Conservation (phyloP, 1,284 basidiomycete genomes). For the Butyriboletus appendiculatus region DNA sequence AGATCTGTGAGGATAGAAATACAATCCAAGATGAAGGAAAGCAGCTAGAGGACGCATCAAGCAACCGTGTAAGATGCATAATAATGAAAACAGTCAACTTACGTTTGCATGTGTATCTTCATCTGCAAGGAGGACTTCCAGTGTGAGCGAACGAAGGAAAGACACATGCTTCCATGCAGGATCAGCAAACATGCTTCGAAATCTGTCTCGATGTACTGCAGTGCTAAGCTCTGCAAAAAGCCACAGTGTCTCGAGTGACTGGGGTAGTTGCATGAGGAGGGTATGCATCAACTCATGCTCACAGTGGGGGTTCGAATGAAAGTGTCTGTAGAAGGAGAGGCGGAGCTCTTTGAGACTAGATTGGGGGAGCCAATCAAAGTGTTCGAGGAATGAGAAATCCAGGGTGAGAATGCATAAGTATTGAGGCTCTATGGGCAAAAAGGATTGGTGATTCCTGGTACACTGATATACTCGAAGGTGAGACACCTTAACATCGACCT, state of each 20-base stretch:
- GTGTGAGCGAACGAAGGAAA: conserved; percentile 9
- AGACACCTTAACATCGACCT: conserved; percentile 8
- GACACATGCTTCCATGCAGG: conserved; percentile 1
- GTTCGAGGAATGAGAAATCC: not conserved
- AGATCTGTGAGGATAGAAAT: not conserved
- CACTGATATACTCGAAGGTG: not conserved
- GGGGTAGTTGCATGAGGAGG: conserved; percentile 2
- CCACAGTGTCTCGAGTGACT: not conserved
- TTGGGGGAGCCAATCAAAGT: not conserved
- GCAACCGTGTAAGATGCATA: not conserved
- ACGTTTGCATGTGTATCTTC: not conserved
- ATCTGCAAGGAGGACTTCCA: not conserved
- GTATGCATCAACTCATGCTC: not conserved
- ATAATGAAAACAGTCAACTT: no score
- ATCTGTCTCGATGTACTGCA: rapidly evolving
- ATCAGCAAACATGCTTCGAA: not conserved
- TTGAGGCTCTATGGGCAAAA: conserved; percentile 1
- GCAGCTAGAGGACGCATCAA: not conserved
- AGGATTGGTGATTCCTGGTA: rapidly evolving
- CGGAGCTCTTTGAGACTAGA: conserved; percentile 6
- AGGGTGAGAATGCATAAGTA: not conserved
- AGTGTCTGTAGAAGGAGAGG: no score
- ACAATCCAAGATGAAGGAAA: not conserved
- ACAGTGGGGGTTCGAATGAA: no score
- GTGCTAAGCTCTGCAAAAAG: not conserved